Evolutionary conservation across 805 yeast genomes (phyloP), one percentile per base, ranked within the genome.

Genomic region (Metschnikowia anglica): DNA sequence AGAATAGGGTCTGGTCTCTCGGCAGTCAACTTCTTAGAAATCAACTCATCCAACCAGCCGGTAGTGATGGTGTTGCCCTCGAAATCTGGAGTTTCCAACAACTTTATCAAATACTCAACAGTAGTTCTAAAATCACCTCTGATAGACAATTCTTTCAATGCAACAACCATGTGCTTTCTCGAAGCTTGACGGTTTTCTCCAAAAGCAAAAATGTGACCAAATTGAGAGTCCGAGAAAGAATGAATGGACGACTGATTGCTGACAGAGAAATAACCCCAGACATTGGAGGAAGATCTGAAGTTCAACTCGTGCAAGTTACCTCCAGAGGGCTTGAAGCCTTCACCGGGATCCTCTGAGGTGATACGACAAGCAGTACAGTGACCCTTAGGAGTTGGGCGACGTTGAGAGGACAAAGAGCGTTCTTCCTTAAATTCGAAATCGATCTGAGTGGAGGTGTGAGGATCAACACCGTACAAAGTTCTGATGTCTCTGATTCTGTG

Each of bases 351-450:
- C 70, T 93, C 99, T 11, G 97, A 88, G 26, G 99, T 93, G 66
- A 93, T 93, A 75, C 99, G 89, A 73, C 98, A 91, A 39, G 99
- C 99, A 36, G 98, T 93, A 68, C 96, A 87, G 68, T 93, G 99
- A 47, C 99, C 99, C 74, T 88, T 89, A 57, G 99, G 99, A 54
- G 76, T 78, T 27, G 99, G 99, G 56, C 80, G 81, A 66, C 97
- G 82, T 73, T 93, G 99, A 43, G 84, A 77, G 54, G 80, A 76
- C 52, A 80, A 72, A 20, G 95, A 76, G 44, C 76, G 80, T 55
- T 84, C 85, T 33, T 81, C 73, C 48, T 80, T 79, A 70, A 93
- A 93, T 51, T 85, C 89, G 57, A 89, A 93, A 66, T 93, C 99
- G 54, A 93, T 87, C 44, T 82, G 85, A 39, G 96, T 84, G 17